Conservation (phyloP, 495 filamentous ascomycete genomes). For the Glarea lozoyensis region DNA sequence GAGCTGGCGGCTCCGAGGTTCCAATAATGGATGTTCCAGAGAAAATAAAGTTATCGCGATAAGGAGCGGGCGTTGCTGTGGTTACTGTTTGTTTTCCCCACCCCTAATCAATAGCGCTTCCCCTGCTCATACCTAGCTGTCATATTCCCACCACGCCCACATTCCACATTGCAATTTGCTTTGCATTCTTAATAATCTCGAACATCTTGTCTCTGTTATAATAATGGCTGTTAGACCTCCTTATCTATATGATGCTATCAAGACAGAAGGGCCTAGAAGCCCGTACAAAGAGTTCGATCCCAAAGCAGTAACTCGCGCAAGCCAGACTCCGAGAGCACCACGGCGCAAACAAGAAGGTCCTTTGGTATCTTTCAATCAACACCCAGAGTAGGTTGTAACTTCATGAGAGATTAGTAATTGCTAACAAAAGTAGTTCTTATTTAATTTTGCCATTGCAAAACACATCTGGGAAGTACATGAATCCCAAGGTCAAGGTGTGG, state of each 20-base stretch:
- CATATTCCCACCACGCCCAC: conserved; percentile 2
- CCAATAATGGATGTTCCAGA: too few relatives aligned
- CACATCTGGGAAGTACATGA: conserved; percentile 53
- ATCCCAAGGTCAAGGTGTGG: conserved; percentile 53
- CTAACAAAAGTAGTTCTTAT: conserved; percentile 25
- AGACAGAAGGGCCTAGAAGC: conserved; percentile 20
- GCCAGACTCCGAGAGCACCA: conserved; percentile 43
- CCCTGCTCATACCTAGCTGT: conserved; percentile 5
- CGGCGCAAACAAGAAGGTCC: conserved; percentile 63
- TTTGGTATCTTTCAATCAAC: conserved; percentile 66
- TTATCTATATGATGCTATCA: conserved; percentile 62
- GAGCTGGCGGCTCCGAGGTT: too few relatives aligned
- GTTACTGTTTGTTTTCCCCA: conserved; percentile 6
- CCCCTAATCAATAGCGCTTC: neutral
- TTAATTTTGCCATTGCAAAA: conserved; percentile 40
- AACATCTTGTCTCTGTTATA: neutral
- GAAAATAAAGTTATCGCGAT: too few relatives aligned
- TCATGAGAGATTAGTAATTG: neutral
- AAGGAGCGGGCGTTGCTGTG: conserved; percentile 6
- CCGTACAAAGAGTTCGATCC: conserved; percentile 64
- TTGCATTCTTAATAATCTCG: neutral
- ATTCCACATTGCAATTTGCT: conserved; percentile 3
- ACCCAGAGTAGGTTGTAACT: conserved; percentile 63
- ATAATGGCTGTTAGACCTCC: conserved; percentile 51
- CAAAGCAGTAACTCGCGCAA: conserved; percentile 69